Evolutionary conservation across 2,329 filamentous ascomycete genomes (phyloP).

Genomic region (Xylariaceae sp.): DNA sequence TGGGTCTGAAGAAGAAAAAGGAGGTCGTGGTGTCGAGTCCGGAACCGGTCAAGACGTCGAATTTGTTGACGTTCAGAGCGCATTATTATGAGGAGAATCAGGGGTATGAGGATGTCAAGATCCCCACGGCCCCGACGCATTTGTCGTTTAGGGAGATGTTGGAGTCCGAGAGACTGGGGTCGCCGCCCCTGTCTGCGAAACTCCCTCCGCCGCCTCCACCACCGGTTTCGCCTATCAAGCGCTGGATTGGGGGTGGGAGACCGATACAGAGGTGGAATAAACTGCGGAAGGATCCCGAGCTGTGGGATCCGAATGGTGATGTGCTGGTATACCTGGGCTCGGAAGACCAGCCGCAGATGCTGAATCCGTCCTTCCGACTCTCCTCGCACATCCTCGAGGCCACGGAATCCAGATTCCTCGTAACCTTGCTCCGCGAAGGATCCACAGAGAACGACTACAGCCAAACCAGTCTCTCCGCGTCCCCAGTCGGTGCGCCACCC

Average conservation of each 20-base stretch:
- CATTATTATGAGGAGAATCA: slow-evolving; percentile 22
- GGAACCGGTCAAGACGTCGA: slow-evolving; percentile 33
- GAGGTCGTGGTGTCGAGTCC: slow-evolving; percentile 22
- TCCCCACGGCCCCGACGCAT: slow-evolving; percentile 25
- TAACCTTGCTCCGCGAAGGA: slow-evolving; percentile 49
- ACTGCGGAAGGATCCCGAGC: slow-evolving; percentile 53
- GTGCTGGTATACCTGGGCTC: slow-evolving; percentile 52
- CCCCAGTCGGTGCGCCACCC: slow-evolving; percentile 38
- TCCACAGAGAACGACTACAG: slow-evolving; percentile 43
- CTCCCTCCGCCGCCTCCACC: slow-evolving; percentile 37
- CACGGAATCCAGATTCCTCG: slow-evolving; percentile 50
- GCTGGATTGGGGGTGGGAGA: slow-evolving; percentile 48
- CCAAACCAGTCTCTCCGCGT: slow-evolving; percentile 37
- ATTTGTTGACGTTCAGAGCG: slow-evolving; percentile 34
- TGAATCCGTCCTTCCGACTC: slow-evolving; percentile 51
- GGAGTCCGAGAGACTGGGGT: slow-evolving; percentile 24
- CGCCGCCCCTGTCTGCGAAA: slow-evolving; percentile 41
- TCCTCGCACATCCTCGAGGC: slow-evolving; percentile 55
- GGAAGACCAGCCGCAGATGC: slow-evolving; percentile 40
- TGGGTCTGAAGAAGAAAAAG: slow-evolving; percentile 44
- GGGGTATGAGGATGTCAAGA: slow-evolving; percentile 19
- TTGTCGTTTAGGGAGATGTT: slow-evolving; percentile 20
- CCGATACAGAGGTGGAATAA: slow-evolving; percentile 52
- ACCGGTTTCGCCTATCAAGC: slow-evolving; percentile 40
- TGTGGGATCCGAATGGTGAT: slow-evolving; percentile 58